These are phyloP conservation scores for Candolleomyces aberdarensis DNA, from an alignment of 768 basidiomycete species.

Conservation along the genomic window DNA sequence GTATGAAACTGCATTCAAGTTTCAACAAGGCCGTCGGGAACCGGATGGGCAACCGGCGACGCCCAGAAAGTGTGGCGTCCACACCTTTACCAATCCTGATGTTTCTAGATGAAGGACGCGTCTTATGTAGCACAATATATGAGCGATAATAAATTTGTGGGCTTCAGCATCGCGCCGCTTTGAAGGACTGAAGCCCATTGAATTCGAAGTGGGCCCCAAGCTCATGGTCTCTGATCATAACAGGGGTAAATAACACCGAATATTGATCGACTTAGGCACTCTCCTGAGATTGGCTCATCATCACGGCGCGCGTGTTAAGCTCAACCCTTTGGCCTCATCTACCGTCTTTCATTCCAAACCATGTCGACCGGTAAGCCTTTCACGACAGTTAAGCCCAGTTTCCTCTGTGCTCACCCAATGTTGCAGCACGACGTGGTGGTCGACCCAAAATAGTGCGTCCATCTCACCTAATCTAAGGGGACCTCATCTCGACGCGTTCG, in stretches of 20 bases:
- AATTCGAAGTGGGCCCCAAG: neutral
- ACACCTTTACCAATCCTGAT: too few relatives aligned
- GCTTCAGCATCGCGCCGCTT: too few relatives aligned
- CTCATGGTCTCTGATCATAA: neutral
- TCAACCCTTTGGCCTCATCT: neutral
- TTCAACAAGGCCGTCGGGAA: too few relatives aligned
- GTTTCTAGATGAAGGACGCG: too few relatives aligned
- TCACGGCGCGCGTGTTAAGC: neutral
- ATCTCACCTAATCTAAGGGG: neutral
- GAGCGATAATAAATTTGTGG: too few relatives aligned
- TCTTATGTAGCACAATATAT: too few relatives aligned
- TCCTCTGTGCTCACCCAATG: neutral
- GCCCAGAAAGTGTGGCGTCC: too few relatives aligned
- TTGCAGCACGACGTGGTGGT: conserved; percentile 33
- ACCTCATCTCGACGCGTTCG: conserved; percentile 7
- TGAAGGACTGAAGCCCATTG: too few relatives aligned
- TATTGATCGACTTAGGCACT: neutral
- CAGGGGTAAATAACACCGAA: neutral
- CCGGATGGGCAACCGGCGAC: too few relatives aligned
- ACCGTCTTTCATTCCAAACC: neutral
- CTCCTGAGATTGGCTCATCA: neutral
- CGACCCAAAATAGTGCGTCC: conserved; percentile 46
- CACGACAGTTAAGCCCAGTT: neutral
- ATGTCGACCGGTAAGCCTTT: conserved; percentile 17
- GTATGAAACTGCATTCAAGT: too few relatives aligned